Conservation (phyloP, 2,329 filamentous ascomycete species). For the Trichoderma atroviride region DNA sequence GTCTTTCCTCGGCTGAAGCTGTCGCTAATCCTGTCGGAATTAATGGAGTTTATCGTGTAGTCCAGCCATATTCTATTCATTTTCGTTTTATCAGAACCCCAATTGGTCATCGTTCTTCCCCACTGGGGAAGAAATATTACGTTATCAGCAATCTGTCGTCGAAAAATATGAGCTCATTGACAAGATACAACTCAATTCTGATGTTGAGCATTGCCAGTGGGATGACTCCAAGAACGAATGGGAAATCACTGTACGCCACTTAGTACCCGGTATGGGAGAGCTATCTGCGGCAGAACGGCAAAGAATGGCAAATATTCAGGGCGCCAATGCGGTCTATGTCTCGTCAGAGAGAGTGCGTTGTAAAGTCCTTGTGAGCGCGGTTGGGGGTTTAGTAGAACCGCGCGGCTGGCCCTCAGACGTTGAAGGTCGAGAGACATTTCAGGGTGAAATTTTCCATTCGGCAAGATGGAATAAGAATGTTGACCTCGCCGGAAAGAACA, state of each 20-base stretch:
- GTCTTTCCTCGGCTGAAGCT: background rate
- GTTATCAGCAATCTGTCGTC: background rate
- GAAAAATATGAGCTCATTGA: conserved; percentile 1
- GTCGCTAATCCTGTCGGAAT: too few relatives aligned
- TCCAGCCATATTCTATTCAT: conserved; percentile 4
- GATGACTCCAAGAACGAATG: background rate
- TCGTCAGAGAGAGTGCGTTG: too few relatives aligned
- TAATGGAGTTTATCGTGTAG: background rate
- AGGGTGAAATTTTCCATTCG: background rate
- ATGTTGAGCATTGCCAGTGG: background rate
- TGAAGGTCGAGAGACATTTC: background rate
- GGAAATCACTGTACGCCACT: background rate
- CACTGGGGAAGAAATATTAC: background rate
- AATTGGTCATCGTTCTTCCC: background rate
- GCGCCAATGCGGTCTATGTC: background rate
- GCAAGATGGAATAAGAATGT: background rate
- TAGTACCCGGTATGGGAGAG: background rate
- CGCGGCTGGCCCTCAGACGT: background rate
- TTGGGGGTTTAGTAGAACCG: background rate
- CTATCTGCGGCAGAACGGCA: background rate
- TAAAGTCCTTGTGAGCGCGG: too few relatives aligned
- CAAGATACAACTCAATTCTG: conserved; percentile 1
- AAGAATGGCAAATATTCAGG: background rate
- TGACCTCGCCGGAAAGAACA: background rate
- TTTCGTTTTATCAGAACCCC: background rate